Evolutionary conservation across 2,329 filamentous ascomycete species (phyloP), one percentile per base, ranked within the genome.

Genomic region (Sclerotinia nivalis): DNA sequence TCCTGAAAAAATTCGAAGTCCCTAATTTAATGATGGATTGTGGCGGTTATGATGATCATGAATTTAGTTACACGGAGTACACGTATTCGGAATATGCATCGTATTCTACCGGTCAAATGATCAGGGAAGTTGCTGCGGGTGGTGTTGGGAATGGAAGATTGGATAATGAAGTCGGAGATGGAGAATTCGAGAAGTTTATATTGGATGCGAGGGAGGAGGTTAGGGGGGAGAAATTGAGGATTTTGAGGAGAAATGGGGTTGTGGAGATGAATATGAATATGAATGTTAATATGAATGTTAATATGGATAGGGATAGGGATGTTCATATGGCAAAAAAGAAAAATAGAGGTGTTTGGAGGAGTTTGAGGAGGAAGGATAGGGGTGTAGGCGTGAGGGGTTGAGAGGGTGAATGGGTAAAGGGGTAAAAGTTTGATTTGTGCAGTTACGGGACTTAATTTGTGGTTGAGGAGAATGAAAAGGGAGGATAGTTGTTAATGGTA

Each of bases 21-120:
- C 47, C 62, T 15, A 66, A 66, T 55, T 25, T 66, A 9, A 66
- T 66, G 62, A 66, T 66, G 62, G 62, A 66, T 43, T 54, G 62
- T 31, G 62, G 62, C 0, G 62, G 49, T 18, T 62, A 52, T 22
- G 60, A 64, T n/a, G 60, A 50, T 18, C 15, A 64, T 12, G 40
- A 43, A 7, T 43, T 43, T 43, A 10, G 28, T 50, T 64, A 50
- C 25, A 18, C 22, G 28, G 45, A 49, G 9, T 64, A 37, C 20
- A 50, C 45, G 31, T 64, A 64, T 49, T 37, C 12, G 47, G 60
- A 37, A 31, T 28, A 18, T 25, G 28, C 60, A 20, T 20, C 59
- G 7, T 50, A 64, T 9, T 64, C 60, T 4, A 50, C 60, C 2
- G 60, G 45, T 15, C 10, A 37, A 28, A 64, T 37, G 59, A 62